Conservation (phyloP, 2,329 filamentous ascomycete species). For the Trichophyton schoenleinii region DNA sequence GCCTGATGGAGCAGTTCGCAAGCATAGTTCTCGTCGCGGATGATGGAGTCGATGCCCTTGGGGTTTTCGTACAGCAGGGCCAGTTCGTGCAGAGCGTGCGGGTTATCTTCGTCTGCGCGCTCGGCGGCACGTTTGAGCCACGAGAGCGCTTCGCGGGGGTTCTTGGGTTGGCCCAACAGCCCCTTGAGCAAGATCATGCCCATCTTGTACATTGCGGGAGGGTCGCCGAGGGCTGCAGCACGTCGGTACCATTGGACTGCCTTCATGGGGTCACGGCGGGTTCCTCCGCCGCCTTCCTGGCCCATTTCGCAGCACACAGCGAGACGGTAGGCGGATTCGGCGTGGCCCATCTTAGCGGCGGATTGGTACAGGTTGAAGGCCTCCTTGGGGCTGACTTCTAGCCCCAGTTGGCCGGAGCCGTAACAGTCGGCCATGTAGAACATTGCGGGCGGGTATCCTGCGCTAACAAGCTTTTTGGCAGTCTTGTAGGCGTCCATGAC, state of each 20-base stretch:
- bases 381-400: constrained; percentile 75
- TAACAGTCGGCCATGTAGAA: constrained; percentile 87
- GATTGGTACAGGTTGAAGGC: constrained; percentile 90
- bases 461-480: constrained; percentile 69
- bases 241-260: constrained; percentile 98
- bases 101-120: constrained; percentile 74
- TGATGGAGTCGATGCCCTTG: constrained; percentile 54
- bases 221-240: constrained; percentile 77
- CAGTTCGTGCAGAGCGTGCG: constrained; percentile 87
- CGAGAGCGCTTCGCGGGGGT: constrained; percentile 70
- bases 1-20: constrained; percentile 72
- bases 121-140: constrained; percentile 94
- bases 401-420: constrained; percentile 65
- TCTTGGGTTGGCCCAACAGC: constrained; percentile 71
- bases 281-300: constrained; percentile 85
- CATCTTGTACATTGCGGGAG: constrained; percentile 95
- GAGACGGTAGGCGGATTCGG: constrained; percentile 79
- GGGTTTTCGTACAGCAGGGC: constrained; percentile 47
- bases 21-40: constrained; percentile 72
- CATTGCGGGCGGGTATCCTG: constrained; percentile 71
- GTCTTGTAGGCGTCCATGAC: constrained; percentile 78
- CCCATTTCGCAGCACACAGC: constrained; percentile 97
- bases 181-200: constrained; percentile 94
- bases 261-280: constrained; percentile 78
- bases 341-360: constrained; percentile 77